Evolutionary conservation across 2,329 filamentous ascomycete genomes (phyloP).

Genomic region (Sporothrix inflata): DNA sequence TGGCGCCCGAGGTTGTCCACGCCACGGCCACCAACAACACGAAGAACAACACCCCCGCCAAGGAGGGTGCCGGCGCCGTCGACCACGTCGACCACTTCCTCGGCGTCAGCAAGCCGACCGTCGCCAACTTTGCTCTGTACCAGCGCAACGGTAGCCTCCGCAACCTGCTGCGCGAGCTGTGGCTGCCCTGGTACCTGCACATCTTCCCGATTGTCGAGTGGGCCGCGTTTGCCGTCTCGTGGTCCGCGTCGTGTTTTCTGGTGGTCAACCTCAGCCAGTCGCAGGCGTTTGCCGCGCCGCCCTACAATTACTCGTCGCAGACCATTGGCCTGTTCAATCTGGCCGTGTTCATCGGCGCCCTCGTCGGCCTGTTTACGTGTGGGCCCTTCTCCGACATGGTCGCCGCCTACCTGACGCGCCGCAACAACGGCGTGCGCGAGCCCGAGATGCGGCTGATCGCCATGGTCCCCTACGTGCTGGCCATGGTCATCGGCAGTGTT

Average conservation of each 20-base stretch:
- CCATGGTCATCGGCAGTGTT: slow-evolving; percentile 51
- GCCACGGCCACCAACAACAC: neutral
- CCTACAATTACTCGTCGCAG: slow-evolving; percentile 48
- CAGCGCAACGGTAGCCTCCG: slow-evolving; percentile 53
- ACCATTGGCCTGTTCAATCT: slow-evolving; percentile 55
- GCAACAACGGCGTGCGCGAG: slow-evolving; percentile 52
- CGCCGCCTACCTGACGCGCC: slow-evolving; percentile 44
- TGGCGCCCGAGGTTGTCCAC: neutral
- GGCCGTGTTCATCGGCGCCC: slow-evolving; percentile 47
- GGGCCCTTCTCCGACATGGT: slow-evolving; percentile 52
- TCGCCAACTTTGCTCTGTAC: slow-evolving; percentile 58
- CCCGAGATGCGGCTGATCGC: slow-evolving; percentile 53
- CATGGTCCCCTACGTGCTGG: slow-evolving; percentile 50
- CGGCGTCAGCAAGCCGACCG: slow-evolving; percentile 57
- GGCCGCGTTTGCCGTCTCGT: slow-evolving; percentile 63
- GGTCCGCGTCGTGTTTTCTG: slow-evolving; percentile 50
- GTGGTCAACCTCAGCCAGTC: slow-evolving; percentile 61
- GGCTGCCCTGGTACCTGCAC: slow-evolving; percentile 65
- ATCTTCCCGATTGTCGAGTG: slow-evolving; percentile 66
- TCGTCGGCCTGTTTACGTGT: slow-evolving; percentile 47
- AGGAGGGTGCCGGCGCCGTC: neutral
- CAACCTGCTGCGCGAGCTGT: slow-evolving; percentile 57
- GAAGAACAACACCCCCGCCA: neutral
- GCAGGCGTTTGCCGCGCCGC: slow-evolving; percentile 47
- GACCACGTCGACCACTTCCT: slow-evolving; percentile 57